phyloP scores from a whole-genome alignment of 768 basidiomycete genomes.

The Boletus reticulatus region DNA sequence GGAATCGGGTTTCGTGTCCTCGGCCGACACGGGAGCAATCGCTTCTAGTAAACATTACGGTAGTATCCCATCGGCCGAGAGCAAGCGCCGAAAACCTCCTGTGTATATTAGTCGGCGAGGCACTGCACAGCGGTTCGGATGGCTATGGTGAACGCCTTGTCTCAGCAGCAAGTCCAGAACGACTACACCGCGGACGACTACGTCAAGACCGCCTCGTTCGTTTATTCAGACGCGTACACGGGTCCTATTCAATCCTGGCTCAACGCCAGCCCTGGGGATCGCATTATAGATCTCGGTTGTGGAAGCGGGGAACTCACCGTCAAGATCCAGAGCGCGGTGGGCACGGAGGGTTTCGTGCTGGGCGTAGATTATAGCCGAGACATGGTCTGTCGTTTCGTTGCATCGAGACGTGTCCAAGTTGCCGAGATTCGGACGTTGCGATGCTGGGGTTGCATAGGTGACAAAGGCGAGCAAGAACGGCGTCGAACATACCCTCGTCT shows the following conservation, averaged over 20 bases:
- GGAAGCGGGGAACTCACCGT: conserved; percentile 78
- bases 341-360: conserved; percentile 50
- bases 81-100: conserved; percentile 11
- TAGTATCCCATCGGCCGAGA: conserved; percentile 20
- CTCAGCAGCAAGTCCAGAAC: not conserved
- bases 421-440: not conserved
- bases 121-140: not conserved
- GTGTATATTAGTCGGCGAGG: conserved; percentile 1
- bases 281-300: conserved; percentile 76
- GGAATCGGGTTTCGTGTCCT: conserved; percentile 11
- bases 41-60: not conserved
- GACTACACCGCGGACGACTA: conserved; percentile 64
- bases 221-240: conserved; percentile 53
- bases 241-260: conserved; percentile 58
- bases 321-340: conserved; percentile 54
- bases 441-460: conserved; percentile 40
- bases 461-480: conserved; percentile 48
- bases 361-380: conserved; percentile 69
- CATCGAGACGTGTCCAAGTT: not conserved
- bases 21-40: conserved; percentile 14
- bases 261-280: conserved; percentile 61
- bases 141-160: conserved; percentile 8
- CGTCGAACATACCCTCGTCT: conserved; percentile 44
- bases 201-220: conserved; percentile 63
- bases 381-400: conserved; percentile 53